Evolutionary conservation across 805 yeast species (phyloP), one percentile per base, ranked within the genome.

Genomic region (Zygosaccharomyces pseudorouxii): DNA sequence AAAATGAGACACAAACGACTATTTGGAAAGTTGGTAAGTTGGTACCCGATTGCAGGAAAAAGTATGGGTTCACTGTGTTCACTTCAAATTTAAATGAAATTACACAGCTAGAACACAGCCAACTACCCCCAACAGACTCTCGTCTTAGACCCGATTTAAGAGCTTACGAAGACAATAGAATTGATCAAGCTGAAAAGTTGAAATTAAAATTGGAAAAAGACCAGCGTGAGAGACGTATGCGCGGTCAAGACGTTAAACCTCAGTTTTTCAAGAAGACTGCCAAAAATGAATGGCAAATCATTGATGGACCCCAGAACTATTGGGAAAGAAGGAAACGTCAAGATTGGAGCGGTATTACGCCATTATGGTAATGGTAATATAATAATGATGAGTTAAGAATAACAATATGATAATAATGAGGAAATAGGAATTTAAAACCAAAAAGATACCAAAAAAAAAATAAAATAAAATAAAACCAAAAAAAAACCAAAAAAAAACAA

Each of bases 91-190:
- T 93, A 63, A 89, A 89, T 62, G 86, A 89, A 51, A 78, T 90
- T 35, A 86, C 96, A 0, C 70, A 64, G 3, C 68, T 92, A 11
- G 97, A 92, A 62, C 53, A 74, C 25, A 84, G 71, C 2, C 46
- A 67, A 2, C 57, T 90, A 35, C 84, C 97, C 5, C 90, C 90
- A 2, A 87, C 93, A 0, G 99, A 93, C 64, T 86, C 97, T 6
- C 79, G 99, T 60, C 67, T 82, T 39, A 78, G 99, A 61, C 98
- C 97, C 0, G 99, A 93, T 64, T 80, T 89, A 60, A 71, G 78
- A 38, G 67, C 72, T 1, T 89, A 88, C 57, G 95, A 88, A 61
- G 63, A 75, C 14, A 93, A 89, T 2, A 71, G 80, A 19, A 69
- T 83, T 9, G 87, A 80, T 18, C 67, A 73, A 46, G 97, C 98